Evolutionary conservation across 139 green algal genomes (phyloP), one percentile per base, ranked within the genome.

Genomic region (Ulvella scutata): DNA sequence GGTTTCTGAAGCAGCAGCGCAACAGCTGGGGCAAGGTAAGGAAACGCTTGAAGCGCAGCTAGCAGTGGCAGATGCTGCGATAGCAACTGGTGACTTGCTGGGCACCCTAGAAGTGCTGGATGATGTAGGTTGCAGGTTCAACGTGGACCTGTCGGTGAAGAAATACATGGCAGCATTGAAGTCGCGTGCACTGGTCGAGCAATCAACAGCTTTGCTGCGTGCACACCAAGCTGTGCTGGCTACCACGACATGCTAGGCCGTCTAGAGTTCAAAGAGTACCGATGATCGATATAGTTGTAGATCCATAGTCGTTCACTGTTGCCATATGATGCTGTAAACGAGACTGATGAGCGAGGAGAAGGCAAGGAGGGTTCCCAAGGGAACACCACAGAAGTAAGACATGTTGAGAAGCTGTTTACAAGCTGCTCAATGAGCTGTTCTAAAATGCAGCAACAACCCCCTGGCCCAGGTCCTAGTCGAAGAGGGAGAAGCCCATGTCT

Each of bases 401-500:
- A n/a, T n/a, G n/a, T n/a, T n/a, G n/a, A n/a, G n/a, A n/a, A n/a
- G n/a, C n/a, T n/a, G n/a, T n/a, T n/a, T n/a, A n/a, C n/a, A n/a
- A n/a, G n/a, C n/a, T n/a, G n/a, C n/a, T n/a, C n/a, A n/a, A n/a
- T n/a, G n/a, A n/a, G n/a, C n/a, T n/a, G n/a, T n/a, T n/a, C n/a
- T n/a, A n/a, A n/a, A n/a, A n/a, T n/a, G n/a, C n/a, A n/a, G n/a
- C n/a, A n/a, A n/a, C n/a, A n/a, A n/a, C n/a, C n/a, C n/a, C n/a
- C n/a, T n/a, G n/a, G n/a, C n/a, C n/a, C n/a, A n/a, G n/a, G n/a
- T n/a, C n/a, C 51, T 67, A 67, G 51, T 67, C 51, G 51, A 67
- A 67, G n/a, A 67, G 20, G 51, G 31, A n/a, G 51, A 67, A 67
- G 37, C 77, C 40, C 43, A 91, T 80, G 75, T 88, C 87, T 40